Conservation (phyloP, 352 stramenopile genomes). For the Thalassiosira oceanica region DNA sequence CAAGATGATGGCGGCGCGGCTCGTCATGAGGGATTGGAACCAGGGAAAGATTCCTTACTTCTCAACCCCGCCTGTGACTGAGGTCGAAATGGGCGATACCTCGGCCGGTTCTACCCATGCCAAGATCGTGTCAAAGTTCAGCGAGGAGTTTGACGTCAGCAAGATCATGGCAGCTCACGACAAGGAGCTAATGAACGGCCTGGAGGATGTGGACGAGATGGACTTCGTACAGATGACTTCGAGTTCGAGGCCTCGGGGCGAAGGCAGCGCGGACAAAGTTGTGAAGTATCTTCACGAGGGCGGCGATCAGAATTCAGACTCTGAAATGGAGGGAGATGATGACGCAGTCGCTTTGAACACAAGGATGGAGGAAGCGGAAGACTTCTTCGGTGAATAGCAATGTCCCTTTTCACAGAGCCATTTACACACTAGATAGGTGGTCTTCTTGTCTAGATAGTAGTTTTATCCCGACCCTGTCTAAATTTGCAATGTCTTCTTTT, state of each 20-base stretch:
- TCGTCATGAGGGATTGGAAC: constrained; percentile 82
- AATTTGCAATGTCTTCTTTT: no score
- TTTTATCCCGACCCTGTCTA: no score
- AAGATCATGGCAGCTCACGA: constrained; percentile 62
- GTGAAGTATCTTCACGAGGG: constrained; percentile 37
- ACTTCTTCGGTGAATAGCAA: constrained; percentile 21
- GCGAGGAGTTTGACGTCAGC: constrained; percentile 72
- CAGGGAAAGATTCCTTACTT: constrained; percentile 81
- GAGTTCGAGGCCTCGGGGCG: neutral
- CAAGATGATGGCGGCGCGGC: constrained; percentile 88
- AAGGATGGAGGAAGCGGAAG: constrained; percentile 44
- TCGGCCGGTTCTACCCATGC: constrained; percentile 6
- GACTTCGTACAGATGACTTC: constrained; percentile 76
- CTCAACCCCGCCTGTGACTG: constrained; percentile 53
- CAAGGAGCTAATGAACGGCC: constrained; percentile 60
- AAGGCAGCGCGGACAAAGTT: constrained; percentile 18
- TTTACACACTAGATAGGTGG: no score
- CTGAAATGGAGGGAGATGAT: constrained; percentile 5
- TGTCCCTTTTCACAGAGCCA: no score
- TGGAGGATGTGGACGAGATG: constrained; percentile 80
- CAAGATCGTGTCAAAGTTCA: constrained; percentile 69
- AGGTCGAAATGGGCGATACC: constrained; percentile 8
- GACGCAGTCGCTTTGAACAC: constrained; percentile 18
- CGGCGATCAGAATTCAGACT: constrained; percentile 13
- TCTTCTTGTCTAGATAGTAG: no score